Conservation (phyloP, 1,139 yeast genomes). For the Saccharomyces pastorianus region DNA sequence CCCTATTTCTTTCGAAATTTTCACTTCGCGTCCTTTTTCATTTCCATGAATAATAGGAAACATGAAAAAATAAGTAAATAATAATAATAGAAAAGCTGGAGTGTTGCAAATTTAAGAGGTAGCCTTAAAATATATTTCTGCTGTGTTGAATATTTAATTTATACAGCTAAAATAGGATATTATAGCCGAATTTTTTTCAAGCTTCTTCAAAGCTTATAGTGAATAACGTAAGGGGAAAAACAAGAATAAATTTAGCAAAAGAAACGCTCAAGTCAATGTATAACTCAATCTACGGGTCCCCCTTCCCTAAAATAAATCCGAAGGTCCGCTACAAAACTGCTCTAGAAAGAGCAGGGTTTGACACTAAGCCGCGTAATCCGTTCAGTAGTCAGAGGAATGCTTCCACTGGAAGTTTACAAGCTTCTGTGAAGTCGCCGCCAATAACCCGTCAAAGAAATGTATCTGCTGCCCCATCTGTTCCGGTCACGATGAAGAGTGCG, state of each 20-base stretch:
- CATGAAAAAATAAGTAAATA: background rate
- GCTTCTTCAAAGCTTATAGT: background rate
- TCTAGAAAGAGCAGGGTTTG: slow-evolving; percentile 61
- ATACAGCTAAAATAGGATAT: background rate
- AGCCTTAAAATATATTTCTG: background rate
- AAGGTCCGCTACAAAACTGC: slow-evolving; percentile 51
- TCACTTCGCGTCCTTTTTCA: background rate
- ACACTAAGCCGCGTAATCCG: slow-evolving; percentile 24
- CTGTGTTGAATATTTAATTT: background rate
- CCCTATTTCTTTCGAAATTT: background rate
- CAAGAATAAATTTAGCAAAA: background rate
- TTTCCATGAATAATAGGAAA: background rate
- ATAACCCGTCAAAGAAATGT: slow-evolving; percentile 4
- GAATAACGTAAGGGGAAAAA: background rate
- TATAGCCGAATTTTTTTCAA: background rate
- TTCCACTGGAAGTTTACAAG: slow-evolving; percentile 7
- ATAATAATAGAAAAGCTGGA: background rate
- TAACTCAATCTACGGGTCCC: slow-evolving; percentile 26
- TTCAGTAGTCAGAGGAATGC: slow-evolving; percentile 6
- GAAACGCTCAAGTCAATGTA: background rate
- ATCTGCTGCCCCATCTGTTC: background rate
- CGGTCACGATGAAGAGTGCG: background rate
- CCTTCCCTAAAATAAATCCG: slow-evolving; percentile 55
- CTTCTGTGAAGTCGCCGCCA: slow-evolving; percentile 1
- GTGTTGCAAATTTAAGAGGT: background rate